Evolutionary conservation across 768 basidiomycete species (phyloP).

Genomic region (Chalciporus chontae): DNA sequence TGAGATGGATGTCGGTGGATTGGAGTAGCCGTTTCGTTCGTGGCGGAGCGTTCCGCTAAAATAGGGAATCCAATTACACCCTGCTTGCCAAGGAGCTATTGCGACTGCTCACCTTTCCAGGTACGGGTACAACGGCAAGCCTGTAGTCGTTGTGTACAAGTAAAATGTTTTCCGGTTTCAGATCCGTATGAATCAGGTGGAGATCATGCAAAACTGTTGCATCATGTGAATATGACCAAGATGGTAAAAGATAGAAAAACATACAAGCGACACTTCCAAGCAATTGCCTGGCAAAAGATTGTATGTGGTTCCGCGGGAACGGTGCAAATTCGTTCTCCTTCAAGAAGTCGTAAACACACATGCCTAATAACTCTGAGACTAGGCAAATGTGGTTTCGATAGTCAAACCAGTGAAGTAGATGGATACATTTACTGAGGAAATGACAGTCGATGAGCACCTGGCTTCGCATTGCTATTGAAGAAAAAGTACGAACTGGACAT

Average conservation of each 20-base stretch:
- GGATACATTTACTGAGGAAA: conserved; percentile 87
- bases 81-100: not conserved
- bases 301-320: conserved; percentile 95
- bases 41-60: conserved; percentile 60
- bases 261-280: conserved; percentile 91
- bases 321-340: conserved; percentile 97
- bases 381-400: conserved; percentile 97
- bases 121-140: conserved; percentile 52
- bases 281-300: conserved; percentile 90
- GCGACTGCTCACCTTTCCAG: conserved; percentile 54
- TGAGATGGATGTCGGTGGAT: conserved; percentile 89
- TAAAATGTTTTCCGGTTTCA: conserved; percentile 98
- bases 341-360: conserved; percentile 98
- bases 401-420: conserved; percentile 92
- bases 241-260: conserved; percentile 31
- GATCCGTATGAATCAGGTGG: conserved; percentile 92
- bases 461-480: conserved; percentile 6
- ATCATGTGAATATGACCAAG: not conserved
- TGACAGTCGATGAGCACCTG: conserved; percentile 17
- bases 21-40: conserved; percentile 75
- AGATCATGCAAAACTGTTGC: conserved; percentile 82
- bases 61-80: conserved; percentile 12
- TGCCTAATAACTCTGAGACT: conserved; percentile 91
- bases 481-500: conserved; percentile 70
- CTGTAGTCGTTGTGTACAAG: conserved; percentile 83